Base-by-base conservation (phyloP, 345 rosid species). In the Pugionium cornutum region DNA sequence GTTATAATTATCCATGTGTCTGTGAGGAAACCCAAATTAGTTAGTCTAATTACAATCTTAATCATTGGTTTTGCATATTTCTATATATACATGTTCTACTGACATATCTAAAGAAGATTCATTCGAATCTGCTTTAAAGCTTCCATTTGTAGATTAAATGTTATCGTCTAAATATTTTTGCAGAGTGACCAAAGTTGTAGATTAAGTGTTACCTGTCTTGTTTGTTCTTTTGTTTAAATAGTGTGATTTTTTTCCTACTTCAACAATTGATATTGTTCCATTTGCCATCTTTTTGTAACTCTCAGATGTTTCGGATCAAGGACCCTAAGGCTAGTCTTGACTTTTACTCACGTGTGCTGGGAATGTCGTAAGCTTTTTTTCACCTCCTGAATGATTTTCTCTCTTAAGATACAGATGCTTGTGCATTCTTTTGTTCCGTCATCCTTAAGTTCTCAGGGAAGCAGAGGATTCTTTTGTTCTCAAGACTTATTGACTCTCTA, bases 251-350 rank as follows among this genome's bases (percentile, higher is more conserved):
- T 18, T 18, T 18, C 18, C 18, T 18, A 18, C 18, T 18, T 18
- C 18, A 18, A 18, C 18, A 18, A 18, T 18, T 37, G 27, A 31
- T 52, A 2, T 11, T 4, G 9, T 28, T 29, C 2, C n/a, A 4
- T 28, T 9, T 68, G 4, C 48, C 28, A 18, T 18, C 18, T 18
- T 18, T 18, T 18, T 18, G 18, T 18, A 18, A 18, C 18, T 18
- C 18, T 64, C 85, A 94, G 97, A 94, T 94, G 99, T 86, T 74
- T 77, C 86, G 97, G 28, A 84, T 90, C 67, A 94, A 94, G 82
- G 97, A 94, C 74, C 99, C 99, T 3, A 88, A 88, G 78, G 79
- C 73, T 41, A 90, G 95, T 75, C 91, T 89, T 32, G 95, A 89
- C 66, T 92, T 89, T 66, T 89, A 89, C 75, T 83, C 97, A 72